Base-by-base conservation (phyloP, 768 basidiomycete genomes). In the Galerina marginata region DNA sequence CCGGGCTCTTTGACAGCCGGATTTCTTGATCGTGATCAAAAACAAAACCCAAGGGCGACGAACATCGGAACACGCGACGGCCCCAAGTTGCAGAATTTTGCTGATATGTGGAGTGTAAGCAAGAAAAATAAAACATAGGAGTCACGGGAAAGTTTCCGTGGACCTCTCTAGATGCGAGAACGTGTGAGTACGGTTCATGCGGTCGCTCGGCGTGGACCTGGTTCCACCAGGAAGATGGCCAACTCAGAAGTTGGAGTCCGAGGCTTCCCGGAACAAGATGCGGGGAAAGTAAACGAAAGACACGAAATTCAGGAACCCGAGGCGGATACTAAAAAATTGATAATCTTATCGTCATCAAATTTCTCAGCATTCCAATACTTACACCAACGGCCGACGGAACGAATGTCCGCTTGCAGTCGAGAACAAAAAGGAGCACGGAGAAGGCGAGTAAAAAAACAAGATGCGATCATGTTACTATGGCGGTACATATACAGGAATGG, bases 401-500 rank as follows among this genome's bases (percentile, higher is more conserved):
- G 69, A 67, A 38, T 47, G 52, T 47, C 69, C 67, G 59, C 43
- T 51, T 37, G 49, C 50, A 62, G 16, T 42, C 37, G 53, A 23
- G 38, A 65, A 62, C 65, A 56, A 69, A 65, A 57, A 58, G 55
- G 47, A 42, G 56, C 58, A 36, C 23, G 55, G 53, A n/a, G 56
- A 66, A 67, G 57, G 59, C 61, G 48, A 46, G 62, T 60, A 57
- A 64, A 67, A 69, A 64, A 69, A 53, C 63, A 67, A 66, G 62
- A 69, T 67, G 66, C 60, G 62, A 70, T 70, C 60, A 65, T 60
- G 69, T 67, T 67, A 68, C 66, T 67, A 71, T 67, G 58, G 60
- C 52, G 55, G 59, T 71, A 72, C 69, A 69, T 70, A 67, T 74
- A 76, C 73, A 74, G 61, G 64, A 63, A 71, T 67, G 67, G 69